These are phyloP conservation scores for Saturnispora hagleri DNA, from an alignment of 805 yeast genomes.

Conservation along the genomic window DNA sequence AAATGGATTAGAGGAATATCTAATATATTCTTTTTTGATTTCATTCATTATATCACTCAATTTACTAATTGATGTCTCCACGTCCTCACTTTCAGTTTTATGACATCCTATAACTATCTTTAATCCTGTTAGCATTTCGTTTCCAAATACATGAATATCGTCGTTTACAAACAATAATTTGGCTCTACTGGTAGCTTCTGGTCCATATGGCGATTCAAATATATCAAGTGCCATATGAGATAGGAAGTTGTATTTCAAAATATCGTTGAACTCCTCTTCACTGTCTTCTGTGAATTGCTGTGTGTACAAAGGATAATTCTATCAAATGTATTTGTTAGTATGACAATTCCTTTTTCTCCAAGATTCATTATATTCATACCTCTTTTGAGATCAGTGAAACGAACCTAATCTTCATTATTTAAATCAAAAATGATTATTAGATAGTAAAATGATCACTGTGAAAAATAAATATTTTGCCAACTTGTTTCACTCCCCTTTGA, in stretches of 20 bases:
- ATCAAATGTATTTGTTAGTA: neutral
- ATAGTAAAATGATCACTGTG: neutral
- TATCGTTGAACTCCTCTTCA: slow-evolving; percentile 27
- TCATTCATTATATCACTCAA: slow-evolving; percentile 28
- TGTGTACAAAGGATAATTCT: slow-evolving; percentile 51
- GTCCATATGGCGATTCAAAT: slow-evolving; percentile 43
- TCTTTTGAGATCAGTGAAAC: slow-evolving; percentile 50
- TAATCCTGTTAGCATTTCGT: slow-evolving; percentile 58
- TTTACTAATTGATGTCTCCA: slow-evolving; percentile 7
- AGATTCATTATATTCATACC: slow-evolving; percentile 20
- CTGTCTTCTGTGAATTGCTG: slow-evolving; percentile 36
- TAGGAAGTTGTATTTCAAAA: slow-evolving; percentile 56
- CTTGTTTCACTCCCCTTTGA: too few species aligned
- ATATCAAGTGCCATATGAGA: slow-evolving; percentile 73
- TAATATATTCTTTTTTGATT: slow-evolving; percentile 46
- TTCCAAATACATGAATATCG: slow-evolving; percentile 57
- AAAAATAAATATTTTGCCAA: too few species aligned
- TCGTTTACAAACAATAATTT: slow-evolving; percentile 54
- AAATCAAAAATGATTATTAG: too few species aligned
- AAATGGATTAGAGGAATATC: slow-evolving; percentile 57
- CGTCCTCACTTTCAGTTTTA: neutral
- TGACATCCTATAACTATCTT: slow-evolving; percentile 53
- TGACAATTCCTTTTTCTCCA: neutral
- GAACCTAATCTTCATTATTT: slow-evolving; percentile 34
- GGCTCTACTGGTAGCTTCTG: slow-evolving; percentile 21